phyloP scores from a whole-genome alignment of 495 filamentous ascomycete genomes.

The Diplogelasinospora grovesii region DNA sequence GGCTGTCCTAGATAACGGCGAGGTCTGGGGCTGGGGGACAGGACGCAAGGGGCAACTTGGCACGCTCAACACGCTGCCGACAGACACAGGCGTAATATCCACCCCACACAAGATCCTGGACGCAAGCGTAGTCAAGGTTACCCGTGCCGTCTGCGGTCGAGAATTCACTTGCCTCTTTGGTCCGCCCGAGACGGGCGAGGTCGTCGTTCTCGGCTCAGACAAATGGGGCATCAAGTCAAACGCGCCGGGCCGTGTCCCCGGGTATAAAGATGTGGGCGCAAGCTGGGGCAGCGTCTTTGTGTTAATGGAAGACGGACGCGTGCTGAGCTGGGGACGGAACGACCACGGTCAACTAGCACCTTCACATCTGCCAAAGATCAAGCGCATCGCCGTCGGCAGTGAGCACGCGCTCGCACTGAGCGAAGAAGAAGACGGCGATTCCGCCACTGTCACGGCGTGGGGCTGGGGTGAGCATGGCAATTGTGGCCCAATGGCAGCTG shows the following conservation, averaged over 20 bases:
- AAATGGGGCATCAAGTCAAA: slow-evolving; percentile 55
- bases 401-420: slow-evolving; percentile 74
- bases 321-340: slow-evolving; percentile 69
- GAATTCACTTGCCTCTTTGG: slow-evolving; percentile 75
- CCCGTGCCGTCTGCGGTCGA: slow-evolving; percentile 63
- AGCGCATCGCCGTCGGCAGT: slow-evolving; percentile 68
- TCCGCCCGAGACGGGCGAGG: slow-evolving; percentile 42
- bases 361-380: slow-evolving; percentile 39
- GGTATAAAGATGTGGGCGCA: slow-evolving; percentile 58
- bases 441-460: slow-evolving; percentile 75
- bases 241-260: slow-evolving; percentile 27
- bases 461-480: slow-evolving; percentile 98
- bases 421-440: slow-evolving; percentile 45
- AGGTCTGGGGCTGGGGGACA: slow-evolving; percentile 83
- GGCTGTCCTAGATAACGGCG: slow-evolving; percentile 63
- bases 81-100: slow-evolving; percentile 41
- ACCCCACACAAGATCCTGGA: slow-evolving; percentile 52
- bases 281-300: slow-evolving; percentile 81
- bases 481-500: slow-evolving; percentile 64
- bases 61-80: too few species aligned
- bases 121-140: slow-evolving; percentile 31
- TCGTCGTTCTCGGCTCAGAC: slow-evolving; percentile 60
- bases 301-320: slow-evolving; percentile 44
- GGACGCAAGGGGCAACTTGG: slow-evolving; percentile 81
- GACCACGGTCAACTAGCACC: slow-evolving; percentile 79